Percentiles rank a stretch among this genome's conserved stretches.
Evolutionary conservation across 202 grass and related monocot species (phyloP).

Genomic region (Digitaria exilis): DNA sequence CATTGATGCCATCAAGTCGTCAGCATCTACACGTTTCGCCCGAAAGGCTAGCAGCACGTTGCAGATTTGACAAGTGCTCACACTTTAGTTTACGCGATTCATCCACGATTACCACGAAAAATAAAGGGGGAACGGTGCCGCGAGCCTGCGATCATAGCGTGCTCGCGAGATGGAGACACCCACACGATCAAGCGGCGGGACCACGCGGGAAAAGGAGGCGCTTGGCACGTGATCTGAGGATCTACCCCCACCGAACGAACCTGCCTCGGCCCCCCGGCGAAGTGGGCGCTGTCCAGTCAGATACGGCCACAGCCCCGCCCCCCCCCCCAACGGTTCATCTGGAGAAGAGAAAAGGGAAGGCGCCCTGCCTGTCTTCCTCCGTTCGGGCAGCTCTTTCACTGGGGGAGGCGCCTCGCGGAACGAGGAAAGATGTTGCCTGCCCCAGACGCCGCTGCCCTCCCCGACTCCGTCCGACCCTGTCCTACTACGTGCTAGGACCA

Average conservation of each 20-base stretch:
- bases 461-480: no score
- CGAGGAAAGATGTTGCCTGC: background rate
- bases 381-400: background rate
- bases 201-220: background rate
- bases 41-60: background rate
- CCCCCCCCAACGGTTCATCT: no score
- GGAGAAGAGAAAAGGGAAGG: no score
- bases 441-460: background rate
- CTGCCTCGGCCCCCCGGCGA: background rate
- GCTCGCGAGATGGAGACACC: background rate
- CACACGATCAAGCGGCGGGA: background rate
- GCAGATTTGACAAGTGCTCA: background rate
- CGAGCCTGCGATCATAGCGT: no score
- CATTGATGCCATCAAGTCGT: background rate
- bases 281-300: background rate
- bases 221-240: background rate
- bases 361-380: background rate
- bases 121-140: no score
- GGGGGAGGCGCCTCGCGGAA: slow-evolving; percentile 27
- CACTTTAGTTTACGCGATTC: no score
- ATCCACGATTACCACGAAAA: no score
- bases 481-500: background rate
- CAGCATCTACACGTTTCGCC: background rate
- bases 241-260: background rate
- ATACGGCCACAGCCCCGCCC: no score